Evolutionary conservation across 257 asterid genomes (phyloP), one percentile per base, ranked within the genome.

Genomic region (Petunia axillaris): DNA sequence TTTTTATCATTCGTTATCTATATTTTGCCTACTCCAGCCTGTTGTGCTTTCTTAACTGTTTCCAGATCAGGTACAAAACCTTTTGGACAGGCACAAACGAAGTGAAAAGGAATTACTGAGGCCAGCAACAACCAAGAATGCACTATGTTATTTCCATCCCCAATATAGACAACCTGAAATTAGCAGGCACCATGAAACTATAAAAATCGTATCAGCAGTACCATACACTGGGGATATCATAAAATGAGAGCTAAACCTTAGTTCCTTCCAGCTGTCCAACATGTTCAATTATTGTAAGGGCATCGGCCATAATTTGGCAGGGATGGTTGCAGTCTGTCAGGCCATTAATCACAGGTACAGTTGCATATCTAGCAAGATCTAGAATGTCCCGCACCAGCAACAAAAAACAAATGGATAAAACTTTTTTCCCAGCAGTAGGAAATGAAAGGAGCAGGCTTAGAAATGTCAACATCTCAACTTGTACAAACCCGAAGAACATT

Each of bases 271-370:
- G 86, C 58, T 77, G 94, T 81, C 99, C 99, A 76, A 91, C 59
- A 80, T 95, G 96, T 79, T 95, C 99, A 54, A 95, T 93, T 14
- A 95, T 93, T 2, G 99, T 95, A 82, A 93, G 95, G 43, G 96
- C 99, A 89, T 95, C 99, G 50, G 99, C 99, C 98, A 95, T 95
- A 62, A 95, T 93, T 91, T 95, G 99, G 83, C 96, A 90, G 55
- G 99, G 99, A 88, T 95, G 99, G 86, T 95, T 95, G 84, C 77
- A 93, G 87, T 95, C 97, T 8, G 98, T 92, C 87, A 95, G 85
- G 76, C 99, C 99, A 81, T 95, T 95, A 85, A 95, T 88, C 79
- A 95, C 98, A 13, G 98, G 97, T 59, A 92, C 97, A 68, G 91
- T 77, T 44, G 98, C 91, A 84, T 91, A 91, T 64, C 86, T 89